phyloP scores from a whole-genome alignment of 2,329 filamentous ascomycete species.

The Penicillium thymicola region DNA sequence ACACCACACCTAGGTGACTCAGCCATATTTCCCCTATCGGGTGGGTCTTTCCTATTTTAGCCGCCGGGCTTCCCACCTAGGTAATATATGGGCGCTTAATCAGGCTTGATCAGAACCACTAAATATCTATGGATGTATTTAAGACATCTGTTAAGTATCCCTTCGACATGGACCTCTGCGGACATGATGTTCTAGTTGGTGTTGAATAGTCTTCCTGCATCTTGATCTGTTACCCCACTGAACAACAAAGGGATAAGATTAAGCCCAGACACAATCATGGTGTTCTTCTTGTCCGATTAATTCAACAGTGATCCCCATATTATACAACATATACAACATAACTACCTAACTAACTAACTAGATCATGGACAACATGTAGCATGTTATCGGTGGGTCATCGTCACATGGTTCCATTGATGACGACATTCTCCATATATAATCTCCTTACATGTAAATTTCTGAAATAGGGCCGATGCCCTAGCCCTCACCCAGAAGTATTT shows the following conservation, averaged over 20 bases:
- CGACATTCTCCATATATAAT: constrained; percentile 13
- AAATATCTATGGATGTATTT: not conserved
- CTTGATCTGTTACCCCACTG: not conserved
- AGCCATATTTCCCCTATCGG: too few species aligned
- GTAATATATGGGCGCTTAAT: not conserved
- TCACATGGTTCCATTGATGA: constrained; percentile 17
- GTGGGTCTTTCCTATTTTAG: not conserved
- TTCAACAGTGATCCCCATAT: too few species aligned
- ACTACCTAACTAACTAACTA: too few species aligned
- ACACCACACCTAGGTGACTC: too few species aligned
- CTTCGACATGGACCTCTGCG: not conserved
- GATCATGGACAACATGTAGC: too few species aligned
- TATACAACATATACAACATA: too few species aligned
- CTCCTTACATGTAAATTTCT: constrained; percentile 3
- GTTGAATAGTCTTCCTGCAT: not conserved
- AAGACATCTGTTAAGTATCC: too few species aligned
- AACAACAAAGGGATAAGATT: too few species aligned
- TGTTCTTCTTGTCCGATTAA: too few species aligned
- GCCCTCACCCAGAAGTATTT: constrained; percentile 9
- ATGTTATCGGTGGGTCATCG: not conserved
- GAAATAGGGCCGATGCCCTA: constrained; percentile 18
- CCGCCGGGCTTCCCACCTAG: not conserved
- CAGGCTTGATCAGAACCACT: not conserved
- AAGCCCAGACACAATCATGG: too few species aligned
- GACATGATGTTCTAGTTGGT: not conserved